Conservation (phyloP, 108 stramenopile species). For the Skeletonema menzelii region DNA sequence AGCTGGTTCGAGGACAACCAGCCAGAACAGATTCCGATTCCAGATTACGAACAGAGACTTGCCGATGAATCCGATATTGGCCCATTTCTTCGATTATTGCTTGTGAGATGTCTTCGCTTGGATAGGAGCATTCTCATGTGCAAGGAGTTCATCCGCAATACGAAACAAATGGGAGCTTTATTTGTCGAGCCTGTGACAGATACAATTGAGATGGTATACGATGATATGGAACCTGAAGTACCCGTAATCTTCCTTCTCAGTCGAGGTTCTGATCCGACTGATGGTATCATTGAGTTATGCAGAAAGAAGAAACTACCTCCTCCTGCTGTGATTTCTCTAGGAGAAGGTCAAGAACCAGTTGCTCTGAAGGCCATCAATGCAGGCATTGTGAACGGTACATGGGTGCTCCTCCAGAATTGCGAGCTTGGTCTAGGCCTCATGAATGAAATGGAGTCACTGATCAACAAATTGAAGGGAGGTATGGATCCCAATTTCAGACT, state of each 20-base stretch:
- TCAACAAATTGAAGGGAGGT: constrained; percentile 66
- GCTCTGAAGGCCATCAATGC: constrained; percentile 87
- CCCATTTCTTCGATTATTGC: constrained; percentile 79
- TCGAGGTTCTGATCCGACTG: constrained; percentile 92
- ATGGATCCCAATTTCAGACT: constrained; percentile 88
- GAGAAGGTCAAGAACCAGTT: constrained; percentile 94
- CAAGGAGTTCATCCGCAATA: constrained; percentile 81
- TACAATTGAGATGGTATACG: constrained; percentile 87
- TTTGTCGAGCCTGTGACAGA: constrained; percentile 93
- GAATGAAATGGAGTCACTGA: constrained; percentile 85
- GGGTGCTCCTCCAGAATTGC: constrained; percentile 93
- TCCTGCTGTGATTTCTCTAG: constrained; percentile 85
- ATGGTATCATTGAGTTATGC: constrained; percentile 82
- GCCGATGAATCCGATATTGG: constrained; percentile 69
- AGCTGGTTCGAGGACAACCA: constrained; percentile 90
- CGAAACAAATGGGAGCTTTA: constrained; percentile 79
- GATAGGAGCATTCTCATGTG: constrained; percentile 88
- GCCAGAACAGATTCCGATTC: constrained; percentile 80
- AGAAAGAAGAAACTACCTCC: constrained; percentile 87
- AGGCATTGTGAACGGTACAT: constrained; percentile 87
- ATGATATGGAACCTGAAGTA: constrained; percentile 73
- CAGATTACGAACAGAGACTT: constrained; percentile 86
- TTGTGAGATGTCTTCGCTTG: constrained; percentile 85
- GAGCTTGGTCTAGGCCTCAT: constrained; percentile 87
- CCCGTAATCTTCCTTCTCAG: constrained; percentile 92